Evolutionary conservation across 192 early-diverging fungal genomes (phyloP).

Genomic region (Coemansia sp.): DNA sequence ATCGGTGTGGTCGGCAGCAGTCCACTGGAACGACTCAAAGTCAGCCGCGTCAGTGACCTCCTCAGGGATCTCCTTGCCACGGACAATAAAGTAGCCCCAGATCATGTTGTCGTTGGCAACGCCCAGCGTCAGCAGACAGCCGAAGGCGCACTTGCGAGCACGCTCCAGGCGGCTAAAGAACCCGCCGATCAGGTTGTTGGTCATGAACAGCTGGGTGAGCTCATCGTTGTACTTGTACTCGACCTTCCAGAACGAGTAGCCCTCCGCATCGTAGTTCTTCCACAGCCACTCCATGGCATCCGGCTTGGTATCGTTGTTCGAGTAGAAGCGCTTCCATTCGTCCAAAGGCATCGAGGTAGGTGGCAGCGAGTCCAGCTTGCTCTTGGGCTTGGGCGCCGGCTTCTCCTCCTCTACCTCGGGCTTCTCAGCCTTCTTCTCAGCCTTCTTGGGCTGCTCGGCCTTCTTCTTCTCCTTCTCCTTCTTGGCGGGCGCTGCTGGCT

Average conservation of each 20-base stretch:
- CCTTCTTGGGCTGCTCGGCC: constrained; percentile 50
- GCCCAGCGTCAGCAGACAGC: constrained; percentile 77
- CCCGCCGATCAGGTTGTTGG: constrained; percentile 90
- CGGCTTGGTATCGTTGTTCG: constrained; percentile 88
- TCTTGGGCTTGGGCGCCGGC: constrained; percentile 87
- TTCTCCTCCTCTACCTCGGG: constrained; percentile 55
- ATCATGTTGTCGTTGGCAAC: constrained; percentile 84
- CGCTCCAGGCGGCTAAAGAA: constrained; percentile 89
- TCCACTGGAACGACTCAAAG: constrained; percentile 85
- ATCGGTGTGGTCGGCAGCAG: constrained; percentile 70
- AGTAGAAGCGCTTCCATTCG: constrained; percentile 97
- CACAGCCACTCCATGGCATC: constrained; percentile 92
- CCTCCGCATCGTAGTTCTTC: constrained; percentile 81
- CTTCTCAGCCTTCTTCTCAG: constrained; percentile 49
- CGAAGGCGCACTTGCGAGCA: constrained; percentile 94
- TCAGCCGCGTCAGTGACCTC: constrained; percentile 81
- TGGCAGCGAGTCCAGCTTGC: constrained; percentile 83
- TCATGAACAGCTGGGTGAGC: constrained; percentile 86
- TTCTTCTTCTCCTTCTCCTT: constrained; percentile 13
- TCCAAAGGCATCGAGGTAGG: constrained; percentile 79
- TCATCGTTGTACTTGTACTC: constrained; percentile 97
- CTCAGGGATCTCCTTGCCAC: constrained; percentile 77
- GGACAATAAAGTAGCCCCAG: constrained; percentile 91
- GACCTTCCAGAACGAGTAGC: constrained; percentile 89
- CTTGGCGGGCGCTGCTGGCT: constrained; percentile 9